Conservation (phyloP, 2,329 filamentous ascomycete genomes). For the Aspergillus sp. region DNA sequence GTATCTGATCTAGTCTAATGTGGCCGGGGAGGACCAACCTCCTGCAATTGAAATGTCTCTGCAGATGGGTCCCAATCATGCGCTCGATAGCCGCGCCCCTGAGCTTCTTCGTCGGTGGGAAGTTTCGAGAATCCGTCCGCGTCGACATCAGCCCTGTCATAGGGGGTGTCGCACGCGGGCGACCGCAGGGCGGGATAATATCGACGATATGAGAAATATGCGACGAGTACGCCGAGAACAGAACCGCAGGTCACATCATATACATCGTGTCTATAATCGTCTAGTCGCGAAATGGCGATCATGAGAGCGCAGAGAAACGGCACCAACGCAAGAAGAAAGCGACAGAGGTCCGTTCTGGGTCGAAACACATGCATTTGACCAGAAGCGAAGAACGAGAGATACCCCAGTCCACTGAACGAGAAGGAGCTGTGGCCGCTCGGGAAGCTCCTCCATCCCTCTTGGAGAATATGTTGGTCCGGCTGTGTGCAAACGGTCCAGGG, state of each 20-base stretch:
- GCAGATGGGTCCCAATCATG: slow-evolving; percentile 14
- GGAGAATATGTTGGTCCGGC: slow-evolving; percentile 55
- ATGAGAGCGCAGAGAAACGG: slow-evolving; percentile 58
- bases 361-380: slow-evolving; percentile 60
- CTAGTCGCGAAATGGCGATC: slow-evolving; percentile 61
- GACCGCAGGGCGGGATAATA: slow-evolving; percentile 58
- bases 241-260: slow-evolving; percentile 60
- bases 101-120: slow-evolving; percentile 33
- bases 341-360: slow-evolving; percentile 56
- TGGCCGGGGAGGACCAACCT: slow-evolving; percentile 12
- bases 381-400: slow-evolving; percentile 52
- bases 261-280: slow-evolving; percentile 65
- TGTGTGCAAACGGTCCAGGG: slow-evolving; percentile 46
- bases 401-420: slow-evolving; percentile 61
- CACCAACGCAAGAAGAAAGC: slow-evolving; percentile 54
- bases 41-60: slow-evolving; percentile 26
- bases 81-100: slow-evolving; percentile 16
- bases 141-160: slow-evolving; percentile 31
- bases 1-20: slow-evolving; percentile 3
- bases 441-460: slow-evolving; percentile 66
- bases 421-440: slow-evolving; percentile 64
- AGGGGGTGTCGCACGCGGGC: slow-evolving; percentile 53
- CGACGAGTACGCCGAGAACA: slow-evolving; percentile 53
- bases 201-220: slow-evolving; percentile 59
- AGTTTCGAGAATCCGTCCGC: slow-evolving; percentile 31